phyloP scores from a whole-genome alignment of 1,284 basidiomycete genomes.

The Ceratobasidium sp. region DNA sequence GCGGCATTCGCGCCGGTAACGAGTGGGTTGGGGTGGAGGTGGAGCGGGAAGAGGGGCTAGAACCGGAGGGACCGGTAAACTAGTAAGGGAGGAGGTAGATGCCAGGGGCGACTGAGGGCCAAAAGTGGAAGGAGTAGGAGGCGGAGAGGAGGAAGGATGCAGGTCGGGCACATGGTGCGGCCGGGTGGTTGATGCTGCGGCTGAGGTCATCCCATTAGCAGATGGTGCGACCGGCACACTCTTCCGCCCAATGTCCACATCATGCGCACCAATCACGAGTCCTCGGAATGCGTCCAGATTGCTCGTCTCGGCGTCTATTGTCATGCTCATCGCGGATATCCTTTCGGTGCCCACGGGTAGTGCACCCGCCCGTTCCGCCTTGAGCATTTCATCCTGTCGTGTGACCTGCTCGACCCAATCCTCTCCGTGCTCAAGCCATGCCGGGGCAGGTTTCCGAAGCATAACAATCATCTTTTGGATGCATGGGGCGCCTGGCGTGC shows the following conservation, averaged over 20 bases:
- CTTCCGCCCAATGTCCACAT: constrained; percentile 24
- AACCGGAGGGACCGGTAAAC: neutral
- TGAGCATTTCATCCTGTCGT: neutral
- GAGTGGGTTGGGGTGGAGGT: constrained; percentile 27
- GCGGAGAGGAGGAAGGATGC: constrained; percentile 25
- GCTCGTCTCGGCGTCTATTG: constrained; percentile 33
- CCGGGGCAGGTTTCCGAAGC: constrained; percentile 18
- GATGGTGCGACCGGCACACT: constrained; percentile 14
- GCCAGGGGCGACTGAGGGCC: neutral
- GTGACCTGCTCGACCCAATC: constrained; percentile 29
- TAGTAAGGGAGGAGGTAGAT: neutral
- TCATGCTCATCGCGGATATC: constrained; percentile 40
- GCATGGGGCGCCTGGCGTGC: constrained; percentile 25
- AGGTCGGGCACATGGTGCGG: constrained; percentile 29
- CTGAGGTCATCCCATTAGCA: neutral
- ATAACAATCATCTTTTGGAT: constrained; percentile 38
- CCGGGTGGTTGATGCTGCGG: neutral
- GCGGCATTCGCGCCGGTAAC: constrained; percentile 34
- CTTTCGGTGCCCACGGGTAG: neutral
- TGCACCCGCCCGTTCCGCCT: neutral
- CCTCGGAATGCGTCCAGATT: constrained; percentile 36
- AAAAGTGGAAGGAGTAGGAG: constrained; percentile 12
- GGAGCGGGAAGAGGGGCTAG: neutral
- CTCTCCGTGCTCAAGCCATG: constrained; percentile 38
- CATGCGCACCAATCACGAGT: constrained; percentile 31